phyloP scores from a whole-genome alignment of 768 basidiomycete genomes.

The Lentinula sp. region DNA sequence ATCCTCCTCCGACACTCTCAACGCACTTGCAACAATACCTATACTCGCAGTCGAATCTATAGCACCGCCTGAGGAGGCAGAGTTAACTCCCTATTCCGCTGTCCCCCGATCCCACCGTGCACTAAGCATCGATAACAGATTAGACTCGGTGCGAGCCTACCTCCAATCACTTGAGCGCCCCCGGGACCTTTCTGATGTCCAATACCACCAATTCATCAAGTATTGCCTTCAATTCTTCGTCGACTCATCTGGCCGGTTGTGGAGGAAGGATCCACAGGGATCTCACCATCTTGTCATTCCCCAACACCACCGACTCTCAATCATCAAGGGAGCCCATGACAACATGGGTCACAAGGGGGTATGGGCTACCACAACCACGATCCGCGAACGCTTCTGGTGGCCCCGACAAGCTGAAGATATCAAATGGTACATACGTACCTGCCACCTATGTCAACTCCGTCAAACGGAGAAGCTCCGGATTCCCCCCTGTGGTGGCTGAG shows the following conservation, averaged over 20 bases:
- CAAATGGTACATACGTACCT: conserved; percentile 5
- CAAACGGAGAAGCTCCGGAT: conserved; percentile 10
- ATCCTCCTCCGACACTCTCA: neutral
- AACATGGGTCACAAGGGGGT: conserved; percentile 6
- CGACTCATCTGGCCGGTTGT: neutral
- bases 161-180: neutral
- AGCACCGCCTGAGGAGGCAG: neutral
- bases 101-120: neutral
- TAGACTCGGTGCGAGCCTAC: neutral
- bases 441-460: conserved; percentile 6
- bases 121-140: neutral
- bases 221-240: neutral
- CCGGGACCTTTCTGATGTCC: neutral
- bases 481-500: conserved; percentile 18
- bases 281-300: conserved; percentile 1
- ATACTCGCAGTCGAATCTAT: neutral
- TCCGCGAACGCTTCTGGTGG: conserved; percentile 9
- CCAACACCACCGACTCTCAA: neutral
- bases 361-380: neutral
- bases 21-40: neutral
- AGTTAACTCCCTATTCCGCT: neutral
- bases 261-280: neutral
- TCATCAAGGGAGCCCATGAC: conserved; percentile 5
- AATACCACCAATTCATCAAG: neutral
- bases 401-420: conserved; percentile 6